phyloP scores from a whole-genome alignment of 2,329 filamentous ascomycete genomes.

The Alternaria sp. region DNA sequence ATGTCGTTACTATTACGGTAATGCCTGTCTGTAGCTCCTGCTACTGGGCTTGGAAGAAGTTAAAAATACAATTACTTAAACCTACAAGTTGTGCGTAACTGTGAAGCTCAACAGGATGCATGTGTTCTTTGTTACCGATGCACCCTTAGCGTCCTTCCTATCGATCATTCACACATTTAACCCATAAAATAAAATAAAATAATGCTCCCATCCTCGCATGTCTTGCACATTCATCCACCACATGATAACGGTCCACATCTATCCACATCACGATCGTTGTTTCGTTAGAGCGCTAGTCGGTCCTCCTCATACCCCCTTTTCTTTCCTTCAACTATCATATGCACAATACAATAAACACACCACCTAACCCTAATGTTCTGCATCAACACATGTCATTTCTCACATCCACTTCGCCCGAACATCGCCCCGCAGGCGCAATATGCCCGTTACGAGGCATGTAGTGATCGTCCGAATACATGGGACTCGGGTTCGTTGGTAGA shows the following conservation, averaged over 20 bases:
- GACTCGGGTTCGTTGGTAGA: not conserved
- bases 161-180: not conserved
- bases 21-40: not conserved
- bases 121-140: rapidly evolving
- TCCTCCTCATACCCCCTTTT: not conserved
- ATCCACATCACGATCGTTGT: too few relatives aligned
- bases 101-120: not conserved
- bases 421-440: not conserved
- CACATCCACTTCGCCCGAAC: not conserved
- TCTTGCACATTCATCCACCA: not conserved
- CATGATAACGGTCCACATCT: not conserved
- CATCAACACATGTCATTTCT: not conserved
- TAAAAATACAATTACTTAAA: conserved; percentile 4
- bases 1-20: not conserved
- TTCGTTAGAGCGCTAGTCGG: not conserved
- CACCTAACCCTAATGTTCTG: not conserved
- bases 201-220: too few relatives aligned
- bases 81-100: not conserved
- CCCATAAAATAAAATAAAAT: too few relatives aligned
- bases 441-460: not conserved
- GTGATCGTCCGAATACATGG: not conserved
- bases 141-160: not conserved
- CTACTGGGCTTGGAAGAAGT: conserved; percentile 2
- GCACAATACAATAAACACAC: not conserved
- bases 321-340: not conserved